Evolutionary conservation across 1,139 yeast genomes (phyloP).

Genomic region (Trichomonascaceae sp.): DNA sequence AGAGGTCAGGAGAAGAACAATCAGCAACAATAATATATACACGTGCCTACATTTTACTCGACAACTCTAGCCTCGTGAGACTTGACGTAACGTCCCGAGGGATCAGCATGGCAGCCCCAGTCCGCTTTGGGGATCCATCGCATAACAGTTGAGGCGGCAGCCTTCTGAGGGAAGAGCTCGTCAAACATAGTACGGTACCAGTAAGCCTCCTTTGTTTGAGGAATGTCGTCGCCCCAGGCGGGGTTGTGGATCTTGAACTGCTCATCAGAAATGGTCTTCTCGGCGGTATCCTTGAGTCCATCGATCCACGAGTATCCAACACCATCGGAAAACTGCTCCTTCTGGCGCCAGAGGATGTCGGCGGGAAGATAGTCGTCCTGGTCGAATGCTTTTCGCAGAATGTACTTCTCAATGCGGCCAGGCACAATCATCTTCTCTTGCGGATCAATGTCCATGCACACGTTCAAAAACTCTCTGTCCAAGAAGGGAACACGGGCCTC

Average conservation of each 20-base stretch:
- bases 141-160: slow-evolving; percentile 95
- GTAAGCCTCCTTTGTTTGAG: slow-evolving; percentile 97
- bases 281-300: slow-evolving; percentile 92
- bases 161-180: slow-evolving; percentile 74
- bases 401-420: slow-evolving; percentile 84
- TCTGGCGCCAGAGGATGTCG: slow-evolving; percentile 97
- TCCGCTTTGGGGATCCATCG: slow-evolving; percentile 99
- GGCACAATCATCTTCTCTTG: slow-evolving; percentile 63
- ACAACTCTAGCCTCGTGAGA: slow-evolving; percentile 39
- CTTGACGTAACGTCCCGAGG: slow-evolving; percentile 92
- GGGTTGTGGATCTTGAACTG: slow-evolving; percentile 81
- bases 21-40: too few relatives aligned
- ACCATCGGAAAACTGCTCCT: slow-evolving; percentile 98
- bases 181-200: slow-evolving; percentile 97
- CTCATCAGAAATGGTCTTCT: slow-evolving; percentile 73
- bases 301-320: slow-evolving; percentile 99
- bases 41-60: too few relatives aligned
- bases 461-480: slow-evolving; percentile 83
- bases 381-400: slow-evolving; percentile 93
- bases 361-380: slow-evolving; percentile 84
- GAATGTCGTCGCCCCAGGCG: slow-evolving; percentile 91
- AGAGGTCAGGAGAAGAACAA: too few relatives aligned
- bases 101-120: slow-evolving; percentile 99
- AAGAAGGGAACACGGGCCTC: slow-evolving; percentile 99
- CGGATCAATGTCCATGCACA: slow-evolving; percentile 91